Conservation (phyloP, 257 asterid species). For the Scutellaria minor region DNA sequence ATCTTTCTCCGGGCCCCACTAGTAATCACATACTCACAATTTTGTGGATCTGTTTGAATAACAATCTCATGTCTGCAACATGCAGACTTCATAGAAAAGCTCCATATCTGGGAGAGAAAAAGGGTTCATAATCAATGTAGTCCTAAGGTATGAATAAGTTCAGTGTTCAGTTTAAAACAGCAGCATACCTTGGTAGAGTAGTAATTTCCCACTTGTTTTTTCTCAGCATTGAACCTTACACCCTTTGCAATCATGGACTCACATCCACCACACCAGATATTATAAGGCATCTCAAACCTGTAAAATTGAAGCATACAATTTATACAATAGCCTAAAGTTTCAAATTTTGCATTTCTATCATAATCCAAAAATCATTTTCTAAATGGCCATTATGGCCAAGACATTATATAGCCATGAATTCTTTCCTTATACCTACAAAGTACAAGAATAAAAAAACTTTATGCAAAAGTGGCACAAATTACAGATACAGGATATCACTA, state of each 20-base stretch:
- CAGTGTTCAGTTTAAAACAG: conserved; percentile 8
- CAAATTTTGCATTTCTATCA: neutral
- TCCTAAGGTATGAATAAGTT: neutral
- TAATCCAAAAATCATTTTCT: neutral
- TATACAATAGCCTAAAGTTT: conserved; percentile 7
- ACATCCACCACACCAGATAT: conserved; percentile 98
- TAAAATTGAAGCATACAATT: conserved; percentile 26
- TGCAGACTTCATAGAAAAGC: conserved; percentile 91
- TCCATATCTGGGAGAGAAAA: conserved; percentile 76
- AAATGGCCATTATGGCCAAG: neutral
- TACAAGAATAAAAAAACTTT: neutral
- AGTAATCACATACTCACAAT: conserved; percentile 72
- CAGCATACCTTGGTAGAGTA: conserved; percentile 81
- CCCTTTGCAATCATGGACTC: conserved; percentile 99
- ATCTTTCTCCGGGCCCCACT: conserved; percentile 83
- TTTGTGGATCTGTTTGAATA: conserved; percentile 91
- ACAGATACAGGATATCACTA: conserved; percentile 9
- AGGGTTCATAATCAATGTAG: conserved; percentile 8
- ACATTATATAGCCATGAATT: conserved; percentile 1
- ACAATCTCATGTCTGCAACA: conserved; percentile 95
- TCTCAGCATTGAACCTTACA: conserved; percentile 97
- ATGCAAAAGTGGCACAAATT: neutral
- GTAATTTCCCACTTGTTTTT: conserved; percentile 97
- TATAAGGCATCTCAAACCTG: conserved; percentile 97
- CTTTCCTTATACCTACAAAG: neutral